Base-by-base conservation (phyloP, 176 grass and related monocot species). In the Alloteropsis semialata region DNA sequence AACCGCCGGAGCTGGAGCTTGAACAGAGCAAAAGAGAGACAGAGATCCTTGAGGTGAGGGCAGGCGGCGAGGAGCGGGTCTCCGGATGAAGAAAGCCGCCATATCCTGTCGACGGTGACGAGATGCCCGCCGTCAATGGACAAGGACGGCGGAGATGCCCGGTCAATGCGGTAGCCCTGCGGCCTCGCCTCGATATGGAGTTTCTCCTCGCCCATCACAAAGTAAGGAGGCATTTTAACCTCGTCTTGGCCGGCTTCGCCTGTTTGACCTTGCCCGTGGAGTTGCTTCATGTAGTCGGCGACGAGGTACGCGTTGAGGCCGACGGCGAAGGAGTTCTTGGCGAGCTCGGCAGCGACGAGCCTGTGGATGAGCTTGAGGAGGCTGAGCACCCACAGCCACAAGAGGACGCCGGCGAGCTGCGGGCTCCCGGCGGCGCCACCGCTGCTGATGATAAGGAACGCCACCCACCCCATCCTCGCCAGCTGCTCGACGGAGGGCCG, bases 331-430 rank as follows among this genome's bases (percentile, higher is more conserved):
- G 89, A 90, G 51, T 64, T 86, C 39, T 84, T 87, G 8, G 84
- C 84, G 21, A 90, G 80, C 80, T 87, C 89, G 3, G 80, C 57
- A 0, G 89, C 89, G 42, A 80, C 32, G 60, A 90, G 80, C 11
- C 89, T 68, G 68, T 90, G 89, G 72, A 83, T 65, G 67, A 90
- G 60, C 89, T 90, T 90, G 39, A 74, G 27, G 21, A 87, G 74
- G 80, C 89, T 87, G 2, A 90, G 80, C n/a, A 82, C 89, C 89
- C 89, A 90, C 2, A 90, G 89, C 84, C 80, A 87, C 0, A 90
- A 65, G 11, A 89, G 83, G 43, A 89, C 73, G 7, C 83, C 83
- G 45, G 88, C 72, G 72, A 89, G 78, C 78, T 77, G 34, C 1
- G 83, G 54, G 78, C 83, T 89, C 16, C 88, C 88, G 18, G 83